phyloP scores from a whole-genome alignment of 176 grass and related monocot species.

The Pontederia paniculata region DNA sequence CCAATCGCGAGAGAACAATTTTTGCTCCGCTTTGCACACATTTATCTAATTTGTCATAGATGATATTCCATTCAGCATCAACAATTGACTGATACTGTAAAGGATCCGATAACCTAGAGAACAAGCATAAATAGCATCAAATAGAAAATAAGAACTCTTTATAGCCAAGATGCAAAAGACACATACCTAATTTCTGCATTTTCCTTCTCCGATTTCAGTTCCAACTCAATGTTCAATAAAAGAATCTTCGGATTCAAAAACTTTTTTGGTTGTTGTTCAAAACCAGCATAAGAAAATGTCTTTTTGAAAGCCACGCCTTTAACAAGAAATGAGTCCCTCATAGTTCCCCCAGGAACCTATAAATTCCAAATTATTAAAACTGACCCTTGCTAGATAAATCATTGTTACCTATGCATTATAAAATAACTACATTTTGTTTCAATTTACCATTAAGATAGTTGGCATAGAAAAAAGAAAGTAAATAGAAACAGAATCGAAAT shows the following conservation, averaged over 20 bases:
- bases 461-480: no score
- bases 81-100: slow-evolving; percentile 97
- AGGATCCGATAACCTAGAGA: slow-evolving; percentile 68
- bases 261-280: slow-evolving; percentile 94
- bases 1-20: slow-evolving; percentile 75
- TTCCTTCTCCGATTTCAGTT: slow-evolving; percentile 96
- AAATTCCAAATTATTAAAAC: neutral
- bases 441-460: no score
- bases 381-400: no score
- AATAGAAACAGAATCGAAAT: no score
- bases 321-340: slow-evolving; percentile 96
- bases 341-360: slow-evolving; percentile 86
- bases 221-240: slow-evolving; percentile 89
- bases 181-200: slow-evolving; percentile 88
- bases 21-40: slow-evolving; percentile 89
- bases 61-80: slow-evolving; percentile 99
- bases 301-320: slow-evolving; percentile 95
- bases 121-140: neutral
- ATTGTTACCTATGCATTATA: no score
- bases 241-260: slow-evolving; percentile 88
- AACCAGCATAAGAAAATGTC: slow-evolving; percentile 94
- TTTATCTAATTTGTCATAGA: slow-evolving; percentile 97
- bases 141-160: neutral
- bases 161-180: slow-evolving; percentile 5
- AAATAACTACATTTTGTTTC: no score